A percentile compares a stretch with the other conserved stretches of the same genome.
Evolutionary conservation across 2,329 filamentous ascomycete species (phyloP).

Genomic region (Aspergillus glaucus): DNA sequence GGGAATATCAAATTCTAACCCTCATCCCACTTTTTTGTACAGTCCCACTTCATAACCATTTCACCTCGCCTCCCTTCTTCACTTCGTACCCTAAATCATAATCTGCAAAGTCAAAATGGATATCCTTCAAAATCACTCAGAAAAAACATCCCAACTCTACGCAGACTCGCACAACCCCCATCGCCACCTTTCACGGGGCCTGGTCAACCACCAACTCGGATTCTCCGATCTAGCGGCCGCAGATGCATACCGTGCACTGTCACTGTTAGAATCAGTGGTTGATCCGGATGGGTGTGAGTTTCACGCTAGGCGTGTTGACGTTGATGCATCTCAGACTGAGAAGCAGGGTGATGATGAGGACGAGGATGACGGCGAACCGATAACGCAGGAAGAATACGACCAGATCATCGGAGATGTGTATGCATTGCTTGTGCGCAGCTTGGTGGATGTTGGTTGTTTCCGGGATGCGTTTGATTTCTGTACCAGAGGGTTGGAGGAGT

Average conservation of each 20-base stretch:
- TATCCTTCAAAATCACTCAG: conserved; percentile 42
- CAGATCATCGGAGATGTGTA: conserved; percentile 31
- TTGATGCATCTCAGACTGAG: conserved; percentile 1
- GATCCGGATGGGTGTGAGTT: conserved; percentile 74
- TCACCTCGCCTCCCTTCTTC: too few relatives aligned
- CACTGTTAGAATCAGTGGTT: conserved; percentile 72
- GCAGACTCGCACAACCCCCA: conserved; percentile 37
- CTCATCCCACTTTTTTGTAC: too few relatives aligned
- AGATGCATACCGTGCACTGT: conserved; percentile 84
- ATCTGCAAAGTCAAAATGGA: conserved; percentile 17
- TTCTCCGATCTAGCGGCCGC: conserved; percentile 87
- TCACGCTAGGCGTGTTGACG: conserved; percentile 54
- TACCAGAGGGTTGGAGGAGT: conserved; percentile 22
- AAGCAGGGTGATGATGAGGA: conserved; percentile 31
- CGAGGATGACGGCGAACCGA: conserved; percentile 30
- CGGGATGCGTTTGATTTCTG: conserved; percentile 38
- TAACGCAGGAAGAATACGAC: conserved; percentile 30
- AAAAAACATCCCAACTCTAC: conserved; percentile 46
- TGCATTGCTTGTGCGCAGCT: conserved; percentile 29
- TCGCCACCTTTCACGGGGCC: conserved; percentile 51
- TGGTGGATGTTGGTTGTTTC: conserved; percentile 34
- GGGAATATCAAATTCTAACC: too few relatives aligned
- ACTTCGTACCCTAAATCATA: not conserved
- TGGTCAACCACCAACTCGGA: conserved; percentile 64
- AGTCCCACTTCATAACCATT: too few relatives aligned